These are phyloP conservation scores for Syncephalastrum racemosum DNA, from an alignment of 371 early-diverging fungal species.

Conservation along the genomic window DNA sequence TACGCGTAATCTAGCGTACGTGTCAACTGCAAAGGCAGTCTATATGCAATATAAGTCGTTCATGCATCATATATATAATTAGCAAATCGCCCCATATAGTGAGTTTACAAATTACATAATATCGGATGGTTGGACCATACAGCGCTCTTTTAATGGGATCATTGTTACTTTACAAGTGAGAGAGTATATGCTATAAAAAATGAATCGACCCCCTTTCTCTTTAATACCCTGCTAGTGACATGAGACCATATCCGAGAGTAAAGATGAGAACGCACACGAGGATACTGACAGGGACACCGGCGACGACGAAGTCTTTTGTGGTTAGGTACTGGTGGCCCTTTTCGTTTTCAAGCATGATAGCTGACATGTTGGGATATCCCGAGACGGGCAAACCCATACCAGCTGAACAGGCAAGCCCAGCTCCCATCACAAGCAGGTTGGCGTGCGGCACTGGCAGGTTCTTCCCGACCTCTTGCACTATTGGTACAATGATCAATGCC, in stretches of 20 bases:
- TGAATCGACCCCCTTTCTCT: too few species aligned
- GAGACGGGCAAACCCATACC: conserved; percentile 80
- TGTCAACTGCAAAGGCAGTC: too few species aligned
- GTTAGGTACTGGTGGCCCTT: conserved; percentile 85
- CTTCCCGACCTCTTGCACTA: conserved; percentile 75
- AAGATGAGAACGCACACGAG: conserved; percentile 69
- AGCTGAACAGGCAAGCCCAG: conserved; percentile 51
- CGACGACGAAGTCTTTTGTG: conserved; percentile 83
- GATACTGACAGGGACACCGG: conserved; percentile 79
- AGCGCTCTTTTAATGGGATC: too few species aligned
- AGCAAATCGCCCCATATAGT: too few species aligned
- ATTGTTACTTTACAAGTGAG: too few species aligned
- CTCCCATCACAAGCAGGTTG: conserved; percentile 86
- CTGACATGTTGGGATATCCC: conserved; percentile 97
- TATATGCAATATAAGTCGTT: too few species aligned
- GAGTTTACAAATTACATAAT: too few species aligned
- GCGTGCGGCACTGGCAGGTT: conserved; percentile 79
- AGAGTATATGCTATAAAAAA: too few species aligned
- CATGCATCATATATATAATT: too few species aligned
- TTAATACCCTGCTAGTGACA: conserved; percentile 57
- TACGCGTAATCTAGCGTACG: too few species aligned
- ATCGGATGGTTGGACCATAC: too few species aligned
- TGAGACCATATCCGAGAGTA: conserved; percentile 76
- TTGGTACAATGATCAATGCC: conserved; percentile 82
- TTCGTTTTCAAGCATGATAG: conserved; percentile 89